phyloP scores from a whole-genome alignment of 768 basidiomycete genomes.

The Pulveroboletus sp. region DNA sequence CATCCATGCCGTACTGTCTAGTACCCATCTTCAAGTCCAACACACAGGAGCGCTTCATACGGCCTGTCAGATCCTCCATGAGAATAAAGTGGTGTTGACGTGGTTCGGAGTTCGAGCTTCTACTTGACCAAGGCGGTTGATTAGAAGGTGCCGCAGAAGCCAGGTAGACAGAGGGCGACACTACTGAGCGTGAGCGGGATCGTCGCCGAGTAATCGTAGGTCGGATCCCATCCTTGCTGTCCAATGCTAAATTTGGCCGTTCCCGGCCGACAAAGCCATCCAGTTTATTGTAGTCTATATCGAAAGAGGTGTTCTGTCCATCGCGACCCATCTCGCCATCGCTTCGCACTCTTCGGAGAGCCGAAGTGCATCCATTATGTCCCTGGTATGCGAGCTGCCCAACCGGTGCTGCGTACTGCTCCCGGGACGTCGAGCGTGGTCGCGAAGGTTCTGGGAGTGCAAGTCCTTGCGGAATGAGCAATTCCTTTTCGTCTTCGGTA shows the following conservation, averaged over 20 bases:
- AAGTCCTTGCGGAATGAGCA: conserved; percentile 41
- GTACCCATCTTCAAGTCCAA: conserved; percentile 99
- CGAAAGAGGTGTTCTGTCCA: conserved; percentile 38
- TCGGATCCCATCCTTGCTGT: conserved; percentile 21
- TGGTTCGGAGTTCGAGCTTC: conserved; percentile 49
- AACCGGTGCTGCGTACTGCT: conserved; percentile 24
- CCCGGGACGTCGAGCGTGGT: conserved; percentile 16
- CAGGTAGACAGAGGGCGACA: conserved; percentile 22
- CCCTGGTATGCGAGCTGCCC: conserved; percentile 40
- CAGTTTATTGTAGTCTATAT: conserved; percentile 38
- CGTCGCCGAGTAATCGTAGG: conserved; percentile 37
- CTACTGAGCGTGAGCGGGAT: conserved; percentile 38
- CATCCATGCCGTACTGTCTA: conserved; percentile 96
- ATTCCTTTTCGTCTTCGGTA: conserved; percentile 57
- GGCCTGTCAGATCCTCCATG: conserved; percentile 97
- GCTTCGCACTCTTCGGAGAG: conserved; percentile 63
- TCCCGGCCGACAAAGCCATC: conserved; percentile 19
- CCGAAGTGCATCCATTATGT: conserved; percentile 33
- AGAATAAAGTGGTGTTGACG: conserved; percentile 97
- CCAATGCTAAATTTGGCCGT: conserved; percentile 18
- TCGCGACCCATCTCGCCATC: conserved; percentile 44
- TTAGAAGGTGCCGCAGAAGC: conserved; percentile 27
- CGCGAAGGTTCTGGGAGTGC: conserved; percentile 1
- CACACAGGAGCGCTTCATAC: conserved; percentile 88
- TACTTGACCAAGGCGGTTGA: conserved; percentile 35